Base-by-base conservation (phyloP, 2,329 filamentous ascomycete species). In the Pseudocercospora eumusae region DNA sequence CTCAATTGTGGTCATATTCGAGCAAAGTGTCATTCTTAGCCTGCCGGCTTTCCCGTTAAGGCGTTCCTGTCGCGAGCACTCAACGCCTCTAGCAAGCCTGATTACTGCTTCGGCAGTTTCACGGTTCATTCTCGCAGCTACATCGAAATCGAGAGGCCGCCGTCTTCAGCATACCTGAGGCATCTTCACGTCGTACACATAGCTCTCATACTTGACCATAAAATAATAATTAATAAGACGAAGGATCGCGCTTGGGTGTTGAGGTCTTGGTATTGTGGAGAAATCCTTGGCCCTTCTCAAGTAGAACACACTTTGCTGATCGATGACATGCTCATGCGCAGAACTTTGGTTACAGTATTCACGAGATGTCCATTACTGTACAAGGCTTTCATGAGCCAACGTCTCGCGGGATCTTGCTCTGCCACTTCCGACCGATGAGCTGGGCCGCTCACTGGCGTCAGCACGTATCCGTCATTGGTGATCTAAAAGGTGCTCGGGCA, bases 241-340 rank as follows among this genome's bases (percentile, higher is more conserved):
- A 50, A 50, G 20, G n/a, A 52, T 52, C 25, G 20, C 47, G 25
- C 8, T 52, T n/a, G 2, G 4, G n/a, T 13, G 21, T 4, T 13
- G 23, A 25, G 21, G 18, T 18, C 47, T 52, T 52, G 47, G 47
- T 21, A 18, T 52, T 52, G 47, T 31, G 47, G 47, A 52, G 47
- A 52, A 31, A n/a, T 28, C 47, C 47, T 52, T 52, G 47, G 47
- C 47, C 15, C 3, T 1, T 25, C 44, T 25, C 44, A 47, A 3
- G 47, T 25, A 28, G 4, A 52, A 23, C 47, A 52, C 47, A 52
- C 11, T n/a, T 25, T 23, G 15, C 47, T n/a, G 25, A 52, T 52
- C 21, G 25, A 52, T 52, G 47, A 52, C 47, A 50, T 27, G 20
- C 47, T 50, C 47, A n/a, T 50, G 47, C 47, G 9, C 20, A 11